Conservation (phyloP, 768 basidiomycete species). For the Phylloporus arenicola region DNA sequence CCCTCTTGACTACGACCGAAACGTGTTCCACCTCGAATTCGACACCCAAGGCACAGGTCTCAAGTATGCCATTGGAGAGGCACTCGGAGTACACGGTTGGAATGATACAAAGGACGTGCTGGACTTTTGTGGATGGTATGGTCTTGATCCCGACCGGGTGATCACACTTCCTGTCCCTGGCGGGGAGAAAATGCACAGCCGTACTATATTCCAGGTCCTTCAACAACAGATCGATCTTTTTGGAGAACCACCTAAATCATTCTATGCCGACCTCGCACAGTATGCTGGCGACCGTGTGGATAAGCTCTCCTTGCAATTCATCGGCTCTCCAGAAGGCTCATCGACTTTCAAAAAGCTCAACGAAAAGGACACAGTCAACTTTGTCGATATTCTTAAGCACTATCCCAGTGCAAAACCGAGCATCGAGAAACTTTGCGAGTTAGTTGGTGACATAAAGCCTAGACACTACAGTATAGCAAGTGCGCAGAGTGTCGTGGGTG, state of each 20-base stretch:
- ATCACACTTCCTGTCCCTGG: constrained; percentile 72
- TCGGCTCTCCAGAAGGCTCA: constrained; percentile 86
- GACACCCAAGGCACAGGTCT: constrained; percentile 87
- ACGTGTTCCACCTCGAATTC: constrained; percentile 98
- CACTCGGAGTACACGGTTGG: constrained; percentile 96
- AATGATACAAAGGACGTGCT: constrained; percentile 86
- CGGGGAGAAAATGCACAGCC: constrained; percentile 74
- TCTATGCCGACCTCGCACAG: constrained; percentile 82
- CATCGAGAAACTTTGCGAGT: constrained; percentile 80
- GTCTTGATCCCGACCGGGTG: constrained; percentile 71
- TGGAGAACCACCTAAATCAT: constrained; percentile 92
- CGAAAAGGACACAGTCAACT: constrained; percentile 93
- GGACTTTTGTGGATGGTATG: constrained; percentile 91
- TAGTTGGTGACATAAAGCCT: constrained; percentile 94
- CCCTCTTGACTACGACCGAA: constrained; percentile 92
- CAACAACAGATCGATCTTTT: constrained; percentile 98
- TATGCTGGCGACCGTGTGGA: constrained; percentile 69
- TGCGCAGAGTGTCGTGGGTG: constrained; percentile 89
- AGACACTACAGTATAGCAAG: constrained; percentile 98
- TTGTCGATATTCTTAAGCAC: constrained; percentile 76
- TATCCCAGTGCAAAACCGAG: constrained; percentile 77
- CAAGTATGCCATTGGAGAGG: constrained; percentile 94
- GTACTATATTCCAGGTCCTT: constrained; percentile 91
- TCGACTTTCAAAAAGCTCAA: constrained; percentile 92
- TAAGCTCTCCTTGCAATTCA: constrained; percentile 79